Base-by-base conservation (phyloP, 2,329 filamentous ascomycete genomes). In the Penicillium freii region DNA sequence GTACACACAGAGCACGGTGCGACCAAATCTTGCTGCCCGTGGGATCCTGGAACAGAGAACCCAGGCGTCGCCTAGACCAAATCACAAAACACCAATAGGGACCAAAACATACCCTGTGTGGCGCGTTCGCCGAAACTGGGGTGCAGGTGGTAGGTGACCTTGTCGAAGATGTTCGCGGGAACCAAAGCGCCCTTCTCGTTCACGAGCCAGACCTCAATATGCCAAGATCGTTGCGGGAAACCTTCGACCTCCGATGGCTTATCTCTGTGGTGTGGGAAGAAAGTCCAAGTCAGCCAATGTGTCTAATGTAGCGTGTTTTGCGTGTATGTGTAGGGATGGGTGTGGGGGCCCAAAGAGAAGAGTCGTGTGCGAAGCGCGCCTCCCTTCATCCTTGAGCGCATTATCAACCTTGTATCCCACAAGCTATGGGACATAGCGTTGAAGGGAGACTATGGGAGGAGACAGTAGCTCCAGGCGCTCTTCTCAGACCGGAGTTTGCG, bases 211-310 rank as follows among this genome's bases (percentile, higher is more conserved):
- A 99, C 81, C 76, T 89, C 87, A 73, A 97, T 90, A 65, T 85
- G 92, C 94, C 94, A 99, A 77, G 86, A 82, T 74, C 94, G 88
- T 85, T 97, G 92, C 11, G 94, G 94, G 70, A 92, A 96, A 3
- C 92, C 92, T 68, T 92, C 90, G 63, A 91, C 84, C 39, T 88
- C 89, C 15, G 90, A 89, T 21, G 90, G 87, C 73, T 92, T 92
- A 70, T 91, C 85, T 71, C 89, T 92, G 71, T 72, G 69, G 36
- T 21, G 10, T n/a, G 27, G 21, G 21, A 52, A 43, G 44, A 56
- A 46, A 25, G 8, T 2, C 21, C 36, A 21, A 25, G 54, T 63
- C 40, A 63, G 61, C 48, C 31, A 17, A 48, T 44, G 29, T 23
- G 5, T 21, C 13, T 17, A 53, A 45, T 44, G 38, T 4, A 45